phyloP scores from a whole-genome alignment of 345 rosid species.

The Eucalyptus viminalis region DNA sequence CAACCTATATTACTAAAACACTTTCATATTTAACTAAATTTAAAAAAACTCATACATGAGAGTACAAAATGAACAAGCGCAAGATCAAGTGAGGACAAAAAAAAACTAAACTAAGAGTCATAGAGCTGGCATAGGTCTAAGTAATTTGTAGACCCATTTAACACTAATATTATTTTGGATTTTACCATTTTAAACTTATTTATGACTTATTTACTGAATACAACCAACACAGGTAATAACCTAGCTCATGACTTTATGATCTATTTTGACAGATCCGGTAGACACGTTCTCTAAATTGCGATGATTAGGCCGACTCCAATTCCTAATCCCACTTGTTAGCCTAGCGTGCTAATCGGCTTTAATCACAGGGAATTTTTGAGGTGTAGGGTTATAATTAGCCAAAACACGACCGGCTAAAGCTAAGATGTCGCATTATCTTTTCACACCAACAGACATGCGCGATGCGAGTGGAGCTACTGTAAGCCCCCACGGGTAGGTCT shows the following conservation, averaged over 20 bases:
- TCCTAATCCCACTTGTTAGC: background rate
- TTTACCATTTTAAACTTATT: too few species aligned
- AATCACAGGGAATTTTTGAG: background rate
- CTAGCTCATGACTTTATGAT: background rate
- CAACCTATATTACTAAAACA: fast-evolving
- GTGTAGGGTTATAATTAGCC: background rate
- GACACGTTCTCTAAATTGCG: background rate
- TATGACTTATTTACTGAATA: too few species aligned
- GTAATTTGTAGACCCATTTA: too few species aligned
- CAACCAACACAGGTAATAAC: too few species aligned
- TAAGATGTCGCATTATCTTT: background rate
- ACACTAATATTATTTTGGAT: too few species aligned
- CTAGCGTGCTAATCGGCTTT: background rate
- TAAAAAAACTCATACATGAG: too few species aligned
- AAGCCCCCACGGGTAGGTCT: background rate
- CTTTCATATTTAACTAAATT: too few species aligned
- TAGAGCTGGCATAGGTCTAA: too few species aligned
- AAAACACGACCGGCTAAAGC: background rate
- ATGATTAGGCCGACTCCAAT: background rate
- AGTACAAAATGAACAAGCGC: too few species aligned
- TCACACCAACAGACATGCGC: background rate
- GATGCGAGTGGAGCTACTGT: background rate
- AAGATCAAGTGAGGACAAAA: too few species aligned
- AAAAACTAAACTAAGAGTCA: fast-evolving
- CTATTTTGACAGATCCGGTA: background rate